Percentiles rank a stretch among this genome's conserved stretches.
These are phyloP conservation scores for Penicillium sp. DNA, from an alignment of 2,329 filamentous ascomycete species.

Conservation along the genomic window DNA sequence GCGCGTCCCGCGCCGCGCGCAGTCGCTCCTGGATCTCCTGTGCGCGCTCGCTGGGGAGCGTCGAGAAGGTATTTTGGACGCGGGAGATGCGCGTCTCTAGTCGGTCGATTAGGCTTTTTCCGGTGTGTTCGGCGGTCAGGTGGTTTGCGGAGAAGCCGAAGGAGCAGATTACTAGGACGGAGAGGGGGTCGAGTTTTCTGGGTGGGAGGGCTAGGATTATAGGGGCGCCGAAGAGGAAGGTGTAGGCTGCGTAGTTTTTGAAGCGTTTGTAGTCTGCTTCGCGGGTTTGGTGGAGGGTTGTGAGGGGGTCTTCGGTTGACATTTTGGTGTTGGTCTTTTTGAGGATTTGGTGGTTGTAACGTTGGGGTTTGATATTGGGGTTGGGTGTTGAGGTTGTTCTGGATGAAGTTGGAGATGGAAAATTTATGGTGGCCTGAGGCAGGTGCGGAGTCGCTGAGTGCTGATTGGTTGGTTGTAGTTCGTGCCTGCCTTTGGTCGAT, in stretches of 20 bases:
- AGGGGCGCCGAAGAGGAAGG: slow-evolving; percentile 36
- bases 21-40: slow-evolving; percentile 33
- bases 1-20: slow-evolving; percentile 26
- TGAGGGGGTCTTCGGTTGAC: slow-evolving; percentile 8
- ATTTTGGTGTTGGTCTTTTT: slow-evolving; percentile 7
- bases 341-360: neutral
- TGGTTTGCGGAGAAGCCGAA: slow-evolving; percentile 41
- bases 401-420: slow-evolving; percentile 9
- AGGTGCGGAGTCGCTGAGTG: neutral
- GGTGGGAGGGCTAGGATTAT: slow-evolving; percentile 37
- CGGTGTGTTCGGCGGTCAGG: slow-evolving; percentile 38
- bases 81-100: slow-evolving; percentile 28
- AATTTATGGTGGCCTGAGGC: slow-evolving; percentile 17
- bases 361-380: too few species aligned
- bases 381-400: neutral
- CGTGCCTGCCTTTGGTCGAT: neutral
- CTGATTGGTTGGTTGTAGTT: neutral
- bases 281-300: slow-evolving; percentile 19
- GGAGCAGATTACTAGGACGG: slow-evolving; percentile 38
- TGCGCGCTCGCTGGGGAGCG: slow-evolving; percentile 35
- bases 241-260: slow-evolving; percentile 40
- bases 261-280: slow-evolving; percentile 40
- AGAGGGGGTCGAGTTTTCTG: slow-evolving; percentile 38
- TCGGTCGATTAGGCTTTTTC: slow-evolving; percentile 35
- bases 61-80: slow-evolving; percentile 12